Evolutionary conservation across 179 eudicot genomes (phyloP).

Genomic region (Camellia oleifera): DNA sequence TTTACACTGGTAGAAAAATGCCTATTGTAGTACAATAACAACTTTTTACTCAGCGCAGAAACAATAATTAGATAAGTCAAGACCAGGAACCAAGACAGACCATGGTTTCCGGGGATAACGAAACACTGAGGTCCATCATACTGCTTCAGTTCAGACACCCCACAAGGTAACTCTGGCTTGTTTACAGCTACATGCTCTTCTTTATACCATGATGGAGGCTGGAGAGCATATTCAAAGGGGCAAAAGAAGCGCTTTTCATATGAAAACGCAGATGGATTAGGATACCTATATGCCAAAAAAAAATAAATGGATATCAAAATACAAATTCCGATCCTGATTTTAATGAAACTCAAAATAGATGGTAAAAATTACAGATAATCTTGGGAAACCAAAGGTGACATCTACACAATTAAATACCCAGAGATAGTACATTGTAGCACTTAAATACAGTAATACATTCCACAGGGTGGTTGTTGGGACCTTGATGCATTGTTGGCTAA

Average conservation of each 20-base stretch:
- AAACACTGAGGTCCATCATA: constrained; percentile 99
- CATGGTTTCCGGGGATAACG: constrained; percentile 97
- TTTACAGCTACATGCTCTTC: constrained; percentile 87
- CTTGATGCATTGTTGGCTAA: neutral
- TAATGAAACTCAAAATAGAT: neutral
- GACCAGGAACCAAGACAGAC: constrained; percentile 41
- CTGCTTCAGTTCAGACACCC: constrained; percentile 61
- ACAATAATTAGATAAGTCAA: neutral
- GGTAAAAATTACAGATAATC: neutral
- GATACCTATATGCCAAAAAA: constrained; percentile 56
- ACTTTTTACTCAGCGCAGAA: neutral
- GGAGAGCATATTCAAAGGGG: constrained; percentile 94
- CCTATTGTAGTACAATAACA: neutral
- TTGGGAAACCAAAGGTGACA: neutral
- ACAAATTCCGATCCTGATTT: neutral
- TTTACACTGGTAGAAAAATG: neutral
- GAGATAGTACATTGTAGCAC: neutral
- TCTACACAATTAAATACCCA: neutral
- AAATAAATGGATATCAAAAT: constrained; percentile 4
- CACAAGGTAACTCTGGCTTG: constrained; percentile 90
- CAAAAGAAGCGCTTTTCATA: constrained; percentile 88
- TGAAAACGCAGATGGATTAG: constrained; percentile 85
- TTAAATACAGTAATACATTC: neutral
- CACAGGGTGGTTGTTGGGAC: neutral
- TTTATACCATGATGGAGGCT: constrained; percentile 86